These are phyloP conservation scores for Hysterangium stoloniferum DNA, from an alignment of 768 basidiomycete species.

Conservation along the genomic window DNA sequence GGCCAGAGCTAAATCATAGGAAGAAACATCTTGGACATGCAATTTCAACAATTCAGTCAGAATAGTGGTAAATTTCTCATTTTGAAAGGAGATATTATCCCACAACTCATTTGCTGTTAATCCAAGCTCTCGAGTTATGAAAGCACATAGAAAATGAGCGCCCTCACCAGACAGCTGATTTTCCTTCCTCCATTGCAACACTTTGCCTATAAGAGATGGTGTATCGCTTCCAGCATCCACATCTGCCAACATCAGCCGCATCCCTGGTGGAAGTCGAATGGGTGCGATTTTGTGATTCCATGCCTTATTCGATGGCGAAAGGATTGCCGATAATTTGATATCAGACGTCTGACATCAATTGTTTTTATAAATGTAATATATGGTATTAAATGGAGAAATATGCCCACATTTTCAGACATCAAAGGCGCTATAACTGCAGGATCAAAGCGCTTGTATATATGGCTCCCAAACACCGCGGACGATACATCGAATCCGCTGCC, in stretches of 20 bases:
- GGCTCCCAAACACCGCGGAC: constrained; percentile 90
- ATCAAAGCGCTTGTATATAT: constrained; percentile 83
- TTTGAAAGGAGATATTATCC: constrained; percentile 43
- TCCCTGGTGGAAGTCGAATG: constrained; percentile 77
- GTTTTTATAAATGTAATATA: background rate
- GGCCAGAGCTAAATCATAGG: constrained; percentile 1
- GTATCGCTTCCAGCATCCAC: constrained; percentile 96
- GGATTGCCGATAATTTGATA: constrained; percentile 36
- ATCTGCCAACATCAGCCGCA: constrained; percentile 85
- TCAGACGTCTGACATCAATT: background rate
- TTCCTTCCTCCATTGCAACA: constrained; percentile 80
- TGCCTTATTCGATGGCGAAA: constrained; percentile 53
- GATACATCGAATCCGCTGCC: constrained; percentile 97
- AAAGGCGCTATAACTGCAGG: constrained; percentile 58
- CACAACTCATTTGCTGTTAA: constrained; percentile 53
- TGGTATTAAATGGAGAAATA: background rate
- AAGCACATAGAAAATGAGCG: background rate
- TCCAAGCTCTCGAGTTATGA: background rate
- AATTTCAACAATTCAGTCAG: background rate
- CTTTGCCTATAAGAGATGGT: constrained; percentile 86
- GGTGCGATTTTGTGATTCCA: constrained; percentile 70
- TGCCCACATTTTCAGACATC: constrained; percentile 43
- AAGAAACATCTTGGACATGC: background rate
- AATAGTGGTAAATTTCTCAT: background rate
- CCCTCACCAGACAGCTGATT: constrained; percentile 45